Evolutionary conservation across 768 basidiomycete genomes (phyloP).

Genomic region (Porpolomopsis calyptriformis): DNA sequence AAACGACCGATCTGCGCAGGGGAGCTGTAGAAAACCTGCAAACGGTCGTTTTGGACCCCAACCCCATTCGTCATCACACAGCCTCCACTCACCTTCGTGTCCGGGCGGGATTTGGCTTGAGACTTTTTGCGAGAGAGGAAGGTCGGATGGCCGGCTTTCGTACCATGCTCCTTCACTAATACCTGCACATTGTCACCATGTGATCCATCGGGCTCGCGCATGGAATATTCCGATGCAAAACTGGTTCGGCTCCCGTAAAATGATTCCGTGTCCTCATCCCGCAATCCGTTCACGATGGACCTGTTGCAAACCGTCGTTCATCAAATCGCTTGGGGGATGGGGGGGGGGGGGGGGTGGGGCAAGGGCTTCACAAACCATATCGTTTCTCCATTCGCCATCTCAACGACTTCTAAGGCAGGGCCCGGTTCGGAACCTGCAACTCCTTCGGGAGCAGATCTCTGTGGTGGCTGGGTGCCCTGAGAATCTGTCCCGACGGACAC

Average conservation of each 20-base stretch:
- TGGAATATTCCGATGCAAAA: constrained; percentile 65
- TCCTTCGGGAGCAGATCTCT: constrained; percentile 19
- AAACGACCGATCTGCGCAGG: constrained; percentile 72
- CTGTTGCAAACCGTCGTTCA: constrained; percentile 22
- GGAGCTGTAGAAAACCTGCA: constrained; percentile 65
- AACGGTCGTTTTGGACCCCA: constrained; percentile 9
- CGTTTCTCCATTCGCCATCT: constrained; percentile 79
- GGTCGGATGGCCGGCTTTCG: constrained; percentile 55
- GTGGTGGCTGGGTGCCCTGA: constrained; percentile 22
- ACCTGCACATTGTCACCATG: constrained; percentile 53
- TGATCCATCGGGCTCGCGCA: constrained; percentile 35
- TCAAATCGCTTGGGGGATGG: constrained; percentile 6
- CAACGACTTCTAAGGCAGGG: constrained; percentile 67
- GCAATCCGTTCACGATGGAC: constrained; percentile 77
- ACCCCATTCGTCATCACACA: constrained; percentile 10
- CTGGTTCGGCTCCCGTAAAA: constrained; percentile 57
- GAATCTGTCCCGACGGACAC: constrained; percentile 25
- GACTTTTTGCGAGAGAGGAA: constrained; percentile 51
- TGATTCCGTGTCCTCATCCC: constrained; percentile 66
- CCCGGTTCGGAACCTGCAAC: constrained; percentile 33
- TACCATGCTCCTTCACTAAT: constrained; percentile 67
- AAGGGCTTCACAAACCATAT: constrained; percentile 45
- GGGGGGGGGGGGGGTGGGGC: too few relatives aligned
- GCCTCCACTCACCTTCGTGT: constrained; percentile 59
- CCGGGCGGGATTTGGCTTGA: constrained; percentile 54